Evolutionary conservation across 306 rosid species (phyloP), one percentile per base, ranked within the genome.

Genomic region (Glycine tomentella): DNA sequence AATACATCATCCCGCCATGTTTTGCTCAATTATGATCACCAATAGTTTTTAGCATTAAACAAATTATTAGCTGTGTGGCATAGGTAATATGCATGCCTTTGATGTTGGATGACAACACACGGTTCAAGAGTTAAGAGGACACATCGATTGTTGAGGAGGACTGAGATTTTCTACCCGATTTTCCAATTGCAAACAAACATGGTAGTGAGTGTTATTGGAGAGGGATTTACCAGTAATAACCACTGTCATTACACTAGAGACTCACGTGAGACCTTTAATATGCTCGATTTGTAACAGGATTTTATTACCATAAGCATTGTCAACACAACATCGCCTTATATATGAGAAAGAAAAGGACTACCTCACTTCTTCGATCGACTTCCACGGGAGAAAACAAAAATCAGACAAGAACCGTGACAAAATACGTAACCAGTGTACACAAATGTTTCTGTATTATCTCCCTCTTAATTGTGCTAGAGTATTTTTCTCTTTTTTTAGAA

Each of bases 1-100:
- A 67, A 56, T 42, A 65, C 17, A 63, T 82, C 64, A 69, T 69
- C 79, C 42, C 56, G n/a, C n/a, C n/a, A n/a, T n/a, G n/a, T n/a
- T n/a, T 80, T 49, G 2, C 75, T 74, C 51, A 25, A 53, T 69
- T 50, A 61, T 78, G 50, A 69, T 82, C 68, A 16, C 3, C 46
- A 25, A 11, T 25, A 4, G 4, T 64, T 64, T 36, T 64, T 49
- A 62, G 14, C 68, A 33, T 62, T 62, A 1, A n/a, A 36, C 70
- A 6, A 63, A 63, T 46, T 42, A 25, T 25, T 25, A 25, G 4
- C 7, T 1, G 34, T 4, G 38, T 75, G 38, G 55, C 75, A n/a
- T 74, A 0, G 69, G 46, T 74, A 42, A 42, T 25, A 25, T 42
- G 46, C 3, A 8, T 81, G 59, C 70, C 15, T 65, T 65, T 64